phyloP scores from a whole-genome alignment of 169 alveolate species.

The Miamiensis avidus region DNA sequence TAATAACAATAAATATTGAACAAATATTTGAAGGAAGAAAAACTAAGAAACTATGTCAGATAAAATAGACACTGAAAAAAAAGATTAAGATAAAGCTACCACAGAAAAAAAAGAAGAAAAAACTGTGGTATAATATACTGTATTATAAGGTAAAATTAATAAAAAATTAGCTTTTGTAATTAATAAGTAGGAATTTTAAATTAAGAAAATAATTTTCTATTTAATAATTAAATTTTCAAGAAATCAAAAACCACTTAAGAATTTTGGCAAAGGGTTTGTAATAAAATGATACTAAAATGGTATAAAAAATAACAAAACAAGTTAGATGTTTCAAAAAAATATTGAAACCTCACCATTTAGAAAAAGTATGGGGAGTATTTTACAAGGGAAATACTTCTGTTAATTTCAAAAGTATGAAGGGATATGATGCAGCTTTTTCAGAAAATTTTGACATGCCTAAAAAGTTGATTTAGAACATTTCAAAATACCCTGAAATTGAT shows the following conservation, averaged over 20 bases:
- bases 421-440: conserved; percentile 11
- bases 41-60: too few relatives aligned
- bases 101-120: too few relatives aligned
- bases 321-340: conserved; percentile 17
- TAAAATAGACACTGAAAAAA: too few relatives aligned
- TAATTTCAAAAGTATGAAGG: conserved; percentile 1
- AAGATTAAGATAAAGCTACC: too few relatives aligned
- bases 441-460: conserved; percentile 22
- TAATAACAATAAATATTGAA: too few relatives aligned
- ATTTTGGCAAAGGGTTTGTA: not conserved
- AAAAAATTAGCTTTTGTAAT: too few relatives aligned
- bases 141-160: too few relatives aligned
- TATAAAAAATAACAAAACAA: conserved; percentile 9
- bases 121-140: too few relatives aligned
- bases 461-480: conserved; percentile 3
- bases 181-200: too few relatives aligned
- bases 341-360: conserved; percentile 23
- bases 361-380: conserved; percentile 13
- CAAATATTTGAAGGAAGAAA: too few relatives aligned
- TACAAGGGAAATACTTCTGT: conserved; percentile 13
- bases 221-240: too few relatives aligned
- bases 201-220: too few relatives aligned
- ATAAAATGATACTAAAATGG: conserved; percentile 16
- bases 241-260: conserved; percentile 9
- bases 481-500: conserved; percentile 19